These are phyloP conservation scores for Azolla pinnata DNA, from an alignment of 75 land plant genomes.

Conservation along the genomic window DNA sequence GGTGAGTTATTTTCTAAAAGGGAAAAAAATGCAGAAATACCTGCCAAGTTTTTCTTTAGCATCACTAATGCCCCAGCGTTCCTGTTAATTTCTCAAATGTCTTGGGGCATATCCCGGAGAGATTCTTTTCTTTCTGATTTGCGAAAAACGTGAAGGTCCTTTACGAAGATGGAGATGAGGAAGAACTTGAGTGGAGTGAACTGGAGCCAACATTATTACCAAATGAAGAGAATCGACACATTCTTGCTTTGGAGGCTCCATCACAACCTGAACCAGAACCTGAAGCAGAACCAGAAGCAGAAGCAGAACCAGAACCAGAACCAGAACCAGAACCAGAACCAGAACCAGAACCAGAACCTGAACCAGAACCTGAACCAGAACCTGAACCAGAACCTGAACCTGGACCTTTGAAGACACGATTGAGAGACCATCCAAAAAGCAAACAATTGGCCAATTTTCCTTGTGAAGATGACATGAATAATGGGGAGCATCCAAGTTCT, in stretches of 20 bases:
- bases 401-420: not conserved
- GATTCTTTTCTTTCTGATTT: too few species aligned
- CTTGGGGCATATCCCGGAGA: too few species aligned
- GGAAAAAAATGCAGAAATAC: not conserved
- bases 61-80: not conserved
- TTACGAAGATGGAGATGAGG: conserved; percentile 39
- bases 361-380: too few species aligned
- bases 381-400: not conserved
- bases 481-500: not conserved
- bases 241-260: not conserved
- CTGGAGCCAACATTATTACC: conserved; percentile 23
- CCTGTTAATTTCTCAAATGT: too few species aligned
- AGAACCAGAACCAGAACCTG: too few species aligned
- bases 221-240: not conserved
- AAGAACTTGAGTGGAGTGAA: conserved; percentile 37
- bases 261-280: too few species aligned
- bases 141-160: conserved; percentile 19
- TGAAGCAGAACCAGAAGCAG: too few species aligned
- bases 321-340: too few species aligned
- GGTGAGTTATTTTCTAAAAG: conserved; percentile 17
- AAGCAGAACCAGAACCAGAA: too few species aligned
- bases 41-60: not conserved
- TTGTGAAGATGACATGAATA: not conserved
- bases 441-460: not conserved
- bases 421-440: not conserved